Base-by-base conservation (phyloP, 192 early-diverging fungal species). In the Podila clonocystis region DNA sequence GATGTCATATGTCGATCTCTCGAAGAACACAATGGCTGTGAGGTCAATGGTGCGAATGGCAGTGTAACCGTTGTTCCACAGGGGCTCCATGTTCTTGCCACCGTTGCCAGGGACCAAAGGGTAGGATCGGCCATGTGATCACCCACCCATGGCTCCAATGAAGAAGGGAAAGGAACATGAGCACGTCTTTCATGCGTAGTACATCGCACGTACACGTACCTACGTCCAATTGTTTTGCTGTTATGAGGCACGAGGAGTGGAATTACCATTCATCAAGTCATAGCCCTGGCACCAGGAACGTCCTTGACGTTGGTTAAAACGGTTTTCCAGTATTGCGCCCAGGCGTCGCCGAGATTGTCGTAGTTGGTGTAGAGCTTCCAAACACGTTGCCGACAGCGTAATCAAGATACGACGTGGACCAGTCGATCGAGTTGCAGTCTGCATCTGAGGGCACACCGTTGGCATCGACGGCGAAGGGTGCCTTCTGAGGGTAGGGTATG, bases 291-390 rank as follows among this genome's bases (percentile, higher is more conserved):
- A 58, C 89, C 89, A 24, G 72, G 72, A n/a, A 85, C 72, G 9
- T 74, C 58, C 17, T 64, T 63, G 62, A 88, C 89, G 26, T 84
- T 76, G n/a, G 60, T 68, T 0, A 87, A 87, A 19, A 92, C 85
- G 8, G 72, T 63, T 41, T 78, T 85, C 91, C 91, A 92, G 67
- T 87, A 90, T n/a, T 68, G 72, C 12, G 87, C 84, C 69, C 88
- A 92, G 4, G 85, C 57, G 69, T 90, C 89, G 19, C 85, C 80
- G 9, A 89, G 73, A 26, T 82, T 82, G 63, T 88, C 85, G 63
- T 82, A 82, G 69, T 90, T 91, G 63, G 70, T 78, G 65, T 91
- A 92, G 5, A 91, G 67, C 12, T 50, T 24, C 84, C 85, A 72
- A 85, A 90, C 78, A 13, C 87, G 31, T 84, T 82, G 17, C 67